These are phyloP conservation scores for Solanum pennellii DNA, from an alignment of 257 asterid species.

Conservation along the genomic window DNA sequence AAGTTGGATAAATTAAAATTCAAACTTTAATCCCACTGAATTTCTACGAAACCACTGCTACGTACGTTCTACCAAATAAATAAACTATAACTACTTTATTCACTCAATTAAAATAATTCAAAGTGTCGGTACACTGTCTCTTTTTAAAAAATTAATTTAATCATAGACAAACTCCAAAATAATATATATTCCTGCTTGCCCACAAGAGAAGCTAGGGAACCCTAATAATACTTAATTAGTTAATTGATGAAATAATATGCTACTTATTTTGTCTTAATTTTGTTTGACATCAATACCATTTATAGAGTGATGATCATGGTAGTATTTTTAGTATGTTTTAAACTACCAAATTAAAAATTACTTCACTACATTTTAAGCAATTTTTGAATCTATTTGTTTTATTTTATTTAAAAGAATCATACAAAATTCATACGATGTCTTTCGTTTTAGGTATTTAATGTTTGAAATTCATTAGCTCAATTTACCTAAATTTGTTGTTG, in stretches of 20 bases:
- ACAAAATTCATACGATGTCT: background rate
- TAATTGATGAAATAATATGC: background rate
- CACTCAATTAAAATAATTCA: background rate
- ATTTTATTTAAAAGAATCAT: too few relatives aligned
- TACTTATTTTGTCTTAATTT: background rate
- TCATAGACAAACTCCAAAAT: background rate
- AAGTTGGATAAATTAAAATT: background rate
- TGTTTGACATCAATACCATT: background rate
- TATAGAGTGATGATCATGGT: background rate
- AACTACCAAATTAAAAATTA: background rate
- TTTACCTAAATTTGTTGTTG: background rate
- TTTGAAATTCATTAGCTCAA: background rate
- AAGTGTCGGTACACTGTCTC: conserved; percentile 30
- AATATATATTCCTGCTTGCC: background rate
- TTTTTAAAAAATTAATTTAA: background rate
- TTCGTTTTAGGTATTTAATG: background rate
- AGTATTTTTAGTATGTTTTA: background rate
- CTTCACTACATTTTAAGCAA: background rate
- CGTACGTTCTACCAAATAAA: background rate
- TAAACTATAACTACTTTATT: background rate
- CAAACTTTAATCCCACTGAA: conserved; percentile 1
- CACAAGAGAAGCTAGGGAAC: background rate
- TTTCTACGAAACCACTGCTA: background rate
- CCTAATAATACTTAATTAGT: background rate
- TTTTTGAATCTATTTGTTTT: background rate